A percentile compares a stretch with the other conserved stretches of the same genome.
phyloP scores from a whole-genome alignment of 306 rosid genomes.

The Benincasa hispida region DNA sequence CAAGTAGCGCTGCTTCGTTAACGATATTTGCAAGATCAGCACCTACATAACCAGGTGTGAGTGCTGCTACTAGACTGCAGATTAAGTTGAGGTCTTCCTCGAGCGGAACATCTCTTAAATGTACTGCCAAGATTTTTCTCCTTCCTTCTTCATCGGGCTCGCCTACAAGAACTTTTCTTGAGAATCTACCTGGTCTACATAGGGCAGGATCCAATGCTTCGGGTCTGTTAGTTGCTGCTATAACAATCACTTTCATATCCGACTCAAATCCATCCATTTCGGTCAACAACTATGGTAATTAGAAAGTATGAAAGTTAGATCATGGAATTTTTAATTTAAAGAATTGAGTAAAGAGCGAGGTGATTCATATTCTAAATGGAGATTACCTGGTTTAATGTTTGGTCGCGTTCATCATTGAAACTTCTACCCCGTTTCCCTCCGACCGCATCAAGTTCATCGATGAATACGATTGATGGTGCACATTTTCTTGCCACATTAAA shows the following conservation, averaged over 20 bases:
- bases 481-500: slow-evolving; percentile 68
- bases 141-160: slow-evolving; percentile 94
- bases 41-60: slow-evolving; percentile 81
- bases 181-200: slow-evolving; percentile 97
- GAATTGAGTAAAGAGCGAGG: not conserved
- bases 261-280: slow-evolving; percentile 99
- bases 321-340: not conserved
- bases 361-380: slow-evolving; percentile 3
- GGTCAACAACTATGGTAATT: slow-evolving; percentile 57
- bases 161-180: slow-evolving; percentile 81
- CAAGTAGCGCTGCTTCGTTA: slow-evolving; percentile 85
- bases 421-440: slow-evolving; percentile 97
- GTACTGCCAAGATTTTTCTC: slow-evolving; percentile 82
- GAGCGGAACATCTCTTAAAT: slow-evolving; percentile 80
- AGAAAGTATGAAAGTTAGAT: not conserved
- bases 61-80: slow-evolving; percentile 67
- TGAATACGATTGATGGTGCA: slow-evolving; percentile 82
- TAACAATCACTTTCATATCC: slow-evolving; percentile 68
- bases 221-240: slow-evolving; percentile 93
- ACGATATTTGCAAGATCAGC: slow-evolving; percentile 90
- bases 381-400: slow-evolving; percentile 75
- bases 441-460: slow-evolving; percentile 94
- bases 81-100: slow-evolving; percentile 62
- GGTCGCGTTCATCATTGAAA: slow-evolving; percentile 94
- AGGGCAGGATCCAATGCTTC: slow-evolving; percentile 93